Percentiles rank a stretch among this genome's conserved stretches.
Conservation (phyloP, 164 flowering plant species). For the Berberis thunbergii region DNA sequence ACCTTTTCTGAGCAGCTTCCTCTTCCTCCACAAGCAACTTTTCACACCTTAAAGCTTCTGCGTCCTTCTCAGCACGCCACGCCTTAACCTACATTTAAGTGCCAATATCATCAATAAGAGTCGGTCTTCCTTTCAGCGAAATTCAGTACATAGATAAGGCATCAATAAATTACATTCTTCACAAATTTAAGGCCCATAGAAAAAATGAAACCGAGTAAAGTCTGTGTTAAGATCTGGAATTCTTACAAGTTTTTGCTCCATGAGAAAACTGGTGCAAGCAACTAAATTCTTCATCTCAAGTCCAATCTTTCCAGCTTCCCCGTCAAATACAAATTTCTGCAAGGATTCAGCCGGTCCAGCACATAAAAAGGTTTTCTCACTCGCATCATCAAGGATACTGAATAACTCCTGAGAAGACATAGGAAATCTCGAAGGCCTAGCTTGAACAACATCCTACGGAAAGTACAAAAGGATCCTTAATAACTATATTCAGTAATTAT, state of each 20-base stretch:
- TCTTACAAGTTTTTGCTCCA: constrained; percentile 79
- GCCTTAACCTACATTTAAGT: constrained; percentile 48
- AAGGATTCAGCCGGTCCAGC: constrained; percentile 61
- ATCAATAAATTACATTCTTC: no score
- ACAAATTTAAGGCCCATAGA: no score
- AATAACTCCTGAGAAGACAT: constrained; percentile 60
- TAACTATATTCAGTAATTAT: background rate
- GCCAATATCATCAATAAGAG: background rate
- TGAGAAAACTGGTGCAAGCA: constrained; percentile 71
- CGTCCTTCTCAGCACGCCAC: constrained; percentile 82
- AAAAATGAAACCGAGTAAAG: no score
- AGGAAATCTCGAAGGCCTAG: constrained; percentile 53
- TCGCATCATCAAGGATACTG: constrained; percentile 76
- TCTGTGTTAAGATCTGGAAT: background rate
- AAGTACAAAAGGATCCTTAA: constrained; percentile 1
- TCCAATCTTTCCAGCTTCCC: constrained; percentile 68
- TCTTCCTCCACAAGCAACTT: constrained; percentile 92
- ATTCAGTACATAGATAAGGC: no score
- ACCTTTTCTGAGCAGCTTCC: constrained; percentile 88
- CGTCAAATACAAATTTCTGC: constrained; percentile 75
- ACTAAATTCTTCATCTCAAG: constrained; percentile 68
- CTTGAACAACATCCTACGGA: constrained; percentile 68
- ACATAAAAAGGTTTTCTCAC: constrained; percentile 80
- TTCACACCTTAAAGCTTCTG: constrained; percentile 83
- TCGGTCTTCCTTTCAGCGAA: no score